A percentile compares a stretch with the other conserved stretches of the same genome.
Evolutionary conservation across 2,329 filamentous ascomycete species (phyloP).

Genomic region (Ceratocystis alfenasii): DNA sequence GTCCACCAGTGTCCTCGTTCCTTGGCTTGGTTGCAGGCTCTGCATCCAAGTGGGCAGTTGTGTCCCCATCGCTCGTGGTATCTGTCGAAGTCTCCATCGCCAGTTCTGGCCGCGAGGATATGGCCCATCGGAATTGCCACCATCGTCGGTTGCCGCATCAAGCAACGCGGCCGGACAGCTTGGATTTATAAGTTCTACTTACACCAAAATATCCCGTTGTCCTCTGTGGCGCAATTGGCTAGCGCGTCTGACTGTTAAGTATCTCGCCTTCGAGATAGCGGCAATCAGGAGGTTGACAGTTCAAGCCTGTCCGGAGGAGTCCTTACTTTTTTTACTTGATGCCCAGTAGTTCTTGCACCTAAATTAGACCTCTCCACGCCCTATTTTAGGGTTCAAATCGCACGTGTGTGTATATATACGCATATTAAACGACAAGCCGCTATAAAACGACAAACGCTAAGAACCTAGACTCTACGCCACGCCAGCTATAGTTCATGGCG

Average conservation of each 20-base stretch:
- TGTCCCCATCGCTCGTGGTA: no score
- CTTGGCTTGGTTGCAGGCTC: no score
- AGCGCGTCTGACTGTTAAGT: constrained; percentile 48
- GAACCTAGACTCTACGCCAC: neutral
- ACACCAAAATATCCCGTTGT: neutral
- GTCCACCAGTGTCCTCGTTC: no score
- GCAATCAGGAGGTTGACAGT: constrained; percentile 10
- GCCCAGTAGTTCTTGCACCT: no score
- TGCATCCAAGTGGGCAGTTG: no score
- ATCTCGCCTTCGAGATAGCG: neutral
- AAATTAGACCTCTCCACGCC: no score
- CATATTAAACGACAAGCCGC: neutral
- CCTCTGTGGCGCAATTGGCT: constrained; percentile 40
- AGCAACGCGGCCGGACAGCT: no score
- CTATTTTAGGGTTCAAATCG: neutral
- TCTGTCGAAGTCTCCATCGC: no score
- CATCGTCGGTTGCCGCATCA: no score
- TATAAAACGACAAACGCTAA: neutral
- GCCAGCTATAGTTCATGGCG: neutral
- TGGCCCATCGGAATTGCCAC: no score
- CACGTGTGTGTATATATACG: neutral
- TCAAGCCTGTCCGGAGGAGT: constrained; percentile 11
- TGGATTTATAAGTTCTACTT: neutral
- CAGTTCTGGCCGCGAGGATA: no score
- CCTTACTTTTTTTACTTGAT: neutral